A percentile compares a stretch with the other conserved stretches of the same genome.
Conservation (phyloP, 1,139 yeast genomes). For the Yamadazyma dushanensis region DNA sequence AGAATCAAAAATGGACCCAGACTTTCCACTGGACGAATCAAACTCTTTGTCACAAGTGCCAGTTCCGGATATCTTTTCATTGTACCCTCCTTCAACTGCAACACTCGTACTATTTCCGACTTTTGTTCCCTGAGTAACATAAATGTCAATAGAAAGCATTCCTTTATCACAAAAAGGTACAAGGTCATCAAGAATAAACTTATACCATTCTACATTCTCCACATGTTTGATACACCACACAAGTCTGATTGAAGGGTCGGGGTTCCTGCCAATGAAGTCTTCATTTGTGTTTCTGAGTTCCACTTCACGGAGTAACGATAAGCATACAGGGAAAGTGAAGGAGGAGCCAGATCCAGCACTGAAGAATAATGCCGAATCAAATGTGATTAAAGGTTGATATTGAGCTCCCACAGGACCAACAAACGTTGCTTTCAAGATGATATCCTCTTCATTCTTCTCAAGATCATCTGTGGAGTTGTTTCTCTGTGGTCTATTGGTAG, state of each 20-base stretch:
- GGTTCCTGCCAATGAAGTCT: slow-evolving; percentile 38
- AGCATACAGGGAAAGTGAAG: slow-evolving; percentile 46
- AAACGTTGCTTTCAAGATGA: slow-evolving; percentile 32
- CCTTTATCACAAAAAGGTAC: slow-evolving; percentile 25
- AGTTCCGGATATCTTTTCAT: background rate
- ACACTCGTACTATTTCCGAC: background rate
- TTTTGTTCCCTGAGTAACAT: slow-evolving; percentile 17
- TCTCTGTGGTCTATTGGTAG: slow-evolving; percentile 4
- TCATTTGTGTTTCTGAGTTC: slow-evolving; percentile 22
- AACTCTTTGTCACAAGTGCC: background rate
- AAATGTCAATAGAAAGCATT: slow-evolving; percentile 20
- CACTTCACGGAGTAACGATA: slow-evolving; percentile 33
- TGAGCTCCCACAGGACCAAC: slow-evolving; percentile 49
- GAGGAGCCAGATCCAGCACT: slow-evolving; percentile 51
- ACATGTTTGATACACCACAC: slow-evolving; percentile 35
- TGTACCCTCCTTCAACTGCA: slow-evolving; percentile 1
- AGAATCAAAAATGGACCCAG: slow-evolving; percentile 5
- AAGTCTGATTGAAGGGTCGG: slow-evolving; percentile 25
- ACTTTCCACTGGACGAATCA: background rate
- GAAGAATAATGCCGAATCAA: slow-evolving; percentile 41
- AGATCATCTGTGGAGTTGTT: slow-evolving; percentile 3
- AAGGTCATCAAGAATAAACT: slow-evolving; percentile 31
- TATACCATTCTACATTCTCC: slow-evolving; percentile 37
- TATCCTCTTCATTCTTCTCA: slow-evolving; percentile 13
- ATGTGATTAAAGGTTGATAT: slow-evolving; percentile 40